Percentiles rank a stretch among this genome's conserved stretches.
phyloP scores from a whole-genome alignment of 768 basidiomycete species.

The Calvatia gigantea region DNA sequence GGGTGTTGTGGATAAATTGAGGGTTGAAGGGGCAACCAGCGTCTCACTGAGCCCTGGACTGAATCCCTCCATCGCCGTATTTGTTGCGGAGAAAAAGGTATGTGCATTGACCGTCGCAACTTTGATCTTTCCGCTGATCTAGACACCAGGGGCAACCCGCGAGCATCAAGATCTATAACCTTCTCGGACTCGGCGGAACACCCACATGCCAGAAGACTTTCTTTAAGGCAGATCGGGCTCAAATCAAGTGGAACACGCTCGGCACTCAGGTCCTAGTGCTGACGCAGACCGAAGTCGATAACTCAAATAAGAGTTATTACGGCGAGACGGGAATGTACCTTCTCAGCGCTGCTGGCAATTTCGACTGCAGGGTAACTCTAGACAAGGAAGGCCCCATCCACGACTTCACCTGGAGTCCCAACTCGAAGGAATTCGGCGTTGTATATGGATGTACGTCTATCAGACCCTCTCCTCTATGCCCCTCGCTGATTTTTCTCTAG shows the following conservation, averaged over 20 bases:
- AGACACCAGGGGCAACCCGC: constrained; percentile 75
- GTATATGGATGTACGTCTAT: constrained; percentile 87
- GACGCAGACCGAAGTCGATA: constrained; percentile 96
- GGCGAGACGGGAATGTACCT: constrained; percentile 96
- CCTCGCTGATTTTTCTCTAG: constrained; percentile 33
- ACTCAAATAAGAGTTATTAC: constrained; percentile 96
- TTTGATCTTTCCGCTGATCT: not conserved
- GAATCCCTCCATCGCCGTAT: constrained; percentile 88
- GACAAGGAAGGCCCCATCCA: constrained; percentile 98
- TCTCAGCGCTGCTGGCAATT: constrained; percentile 88
- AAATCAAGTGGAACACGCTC: constrained; percentile 94
- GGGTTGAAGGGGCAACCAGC: constrained; percentile 77
- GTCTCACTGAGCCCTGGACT: constrained; percentile 78
- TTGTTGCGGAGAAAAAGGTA: constrained; percentile 92
- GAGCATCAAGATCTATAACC: constrained; percentile 77
- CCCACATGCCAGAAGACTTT: constrained; percentile 90
- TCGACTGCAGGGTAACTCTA: constrained; percentile 82
- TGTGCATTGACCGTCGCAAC: constrained; percentile 13
- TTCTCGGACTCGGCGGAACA: constrained; percentile 51
- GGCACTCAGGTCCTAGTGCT: constrained; percentile 90
- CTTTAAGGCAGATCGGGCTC: constrained; percentile 91
- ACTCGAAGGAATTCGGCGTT: constrained; percentile 94
- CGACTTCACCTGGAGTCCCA: constrained; percentile 95
- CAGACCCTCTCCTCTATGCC: not conserved
- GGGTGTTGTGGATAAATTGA: constrained; percentile 78